Evolutionary conservation across 2,329 filamentous ascomycete genomes (phyloP).

Genomic region (Cyphellophora europaea): DNA sequence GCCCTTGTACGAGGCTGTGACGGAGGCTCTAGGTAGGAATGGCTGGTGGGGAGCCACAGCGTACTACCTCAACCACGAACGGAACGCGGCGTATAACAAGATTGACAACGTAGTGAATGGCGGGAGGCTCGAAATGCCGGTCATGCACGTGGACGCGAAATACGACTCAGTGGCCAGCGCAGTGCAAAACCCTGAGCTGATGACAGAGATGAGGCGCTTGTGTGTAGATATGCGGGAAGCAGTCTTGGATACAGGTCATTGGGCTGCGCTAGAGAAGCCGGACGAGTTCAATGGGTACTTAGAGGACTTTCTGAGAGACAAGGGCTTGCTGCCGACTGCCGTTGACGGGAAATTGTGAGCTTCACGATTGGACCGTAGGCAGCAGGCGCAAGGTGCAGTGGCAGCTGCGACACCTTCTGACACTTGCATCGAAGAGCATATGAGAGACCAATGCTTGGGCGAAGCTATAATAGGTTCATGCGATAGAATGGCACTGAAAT

Average conservation of each 20-base stretch:
- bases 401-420: no score
- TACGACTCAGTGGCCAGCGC: slow-evolving; percentile 7
- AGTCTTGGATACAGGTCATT: slow-evolving; percentile 49
- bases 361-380: no score
- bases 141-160: slow-evolving; percentile 9
- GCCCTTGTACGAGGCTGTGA: slow-evolving; percentile 4
- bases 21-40: slow-evolving; percentile 25
- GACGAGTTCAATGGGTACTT: slow-evolving; percentile 61
- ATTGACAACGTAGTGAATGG: slow-evolving; percentile 28
- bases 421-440: no score
- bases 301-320: slow-evolving; percentile 55
- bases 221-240: slow-evolving; percentile 9
- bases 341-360: slow-evolving; percentile 26
- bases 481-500: no score
- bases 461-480: no score
- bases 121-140: slow-evolving; percentile 10
- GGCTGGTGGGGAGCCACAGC: slow-evolving; percentile 30
- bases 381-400: no score
- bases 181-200: slow-evolving; percentile 3
- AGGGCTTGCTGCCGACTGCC: slow-evolving; percentile 30
- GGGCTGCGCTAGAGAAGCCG: slow-evolving; percentile 68
- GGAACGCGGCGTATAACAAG: slow-evolving; percentile 32
- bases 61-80: slow-evolving; percentile 35
- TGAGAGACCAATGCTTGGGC: no score
- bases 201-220: slow-evolving; percentile 9